Evolutionary conservation across 2,329 filamentous ascomycete species (phyloP), one percentile per base, ranked within the genome.

Genomic region (Nothomitra cinnamomea): DNA sequence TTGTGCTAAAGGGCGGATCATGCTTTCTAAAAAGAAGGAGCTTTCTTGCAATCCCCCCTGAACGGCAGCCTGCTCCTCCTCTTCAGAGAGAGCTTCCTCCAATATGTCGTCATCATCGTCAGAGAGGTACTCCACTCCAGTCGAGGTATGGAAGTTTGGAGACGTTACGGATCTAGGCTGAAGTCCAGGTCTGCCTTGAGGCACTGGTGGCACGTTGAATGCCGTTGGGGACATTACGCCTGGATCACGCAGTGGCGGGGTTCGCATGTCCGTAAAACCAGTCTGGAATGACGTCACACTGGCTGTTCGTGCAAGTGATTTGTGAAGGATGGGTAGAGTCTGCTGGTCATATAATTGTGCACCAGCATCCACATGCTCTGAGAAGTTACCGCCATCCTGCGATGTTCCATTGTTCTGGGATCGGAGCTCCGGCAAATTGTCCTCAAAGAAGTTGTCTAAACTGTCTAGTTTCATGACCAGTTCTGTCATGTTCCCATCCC

Each of bases 261-360:
- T 71, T 25, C 77, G 73, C 48, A 72, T 74, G 61, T 95, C 90
- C 1, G 82, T 78, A 60, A 95, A 90, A 3, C 87, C 87, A 61
- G 89, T 94, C 60, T 95, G 87, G 66, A 96, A 92, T 0, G 83
- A 85, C 0, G 78, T 77, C 1, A 80, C 78, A 51, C 79, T 85
- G 38, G 83, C 82, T 58, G 81, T 90, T 10, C 86, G 63, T 21
- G 75, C 78, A 22, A 85, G 73, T 0, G 87, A 92, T 62, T 92
- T 86, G 60, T 92, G 85, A 4, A 95, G 70, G 52, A 95, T 94
- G 0, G 90, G 90, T 10, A 92, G 74, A 5, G 92, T 94, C 63
- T 94, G 87, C 65, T 95, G 87, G 61, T 95, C 89, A 66, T 96
- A 95, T 0, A 95, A 70, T 63, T 87, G 82, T 21, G 89, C 86